These are phyloP conservation scores for Colletotrichum somersetense DNA, from an alignment of 2,329 filamentous ascomycete genomes.

Conservation along the genomic window DNA sequence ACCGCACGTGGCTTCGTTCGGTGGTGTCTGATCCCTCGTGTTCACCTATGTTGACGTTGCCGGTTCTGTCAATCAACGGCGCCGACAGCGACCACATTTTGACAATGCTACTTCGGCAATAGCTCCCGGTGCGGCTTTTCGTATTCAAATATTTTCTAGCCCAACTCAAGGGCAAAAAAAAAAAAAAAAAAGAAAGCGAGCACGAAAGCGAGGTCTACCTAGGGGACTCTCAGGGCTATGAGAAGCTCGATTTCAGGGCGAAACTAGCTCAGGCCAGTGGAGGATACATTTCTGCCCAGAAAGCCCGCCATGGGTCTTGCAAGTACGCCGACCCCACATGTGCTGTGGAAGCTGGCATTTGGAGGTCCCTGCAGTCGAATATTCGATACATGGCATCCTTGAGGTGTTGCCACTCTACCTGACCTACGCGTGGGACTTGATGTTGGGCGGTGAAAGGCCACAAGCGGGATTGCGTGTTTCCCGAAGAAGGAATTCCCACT, in stretches of 20 bases:
- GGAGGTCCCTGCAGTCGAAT: constrained; percentile 15
- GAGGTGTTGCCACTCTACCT: no score
- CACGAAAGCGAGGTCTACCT: no score
- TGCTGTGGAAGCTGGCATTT: constrained; percentile 22
- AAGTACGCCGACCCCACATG: constrained; percentile 13
- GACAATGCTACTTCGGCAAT: background rate
- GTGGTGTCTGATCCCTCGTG: background rate
- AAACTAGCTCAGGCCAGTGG: background rate
- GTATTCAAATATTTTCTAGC: background rate
- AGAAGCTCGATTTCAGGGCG: background rate
- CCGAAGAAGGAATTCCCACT: constrained; percentile 15
- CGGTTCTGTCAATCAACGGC: background rate
- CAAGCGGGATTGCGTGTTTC: background rate
- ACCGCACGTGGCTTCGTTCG: constrained; percentile 17
- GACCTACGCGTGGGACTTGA: no score
- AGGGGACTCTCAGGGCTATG: background rate
- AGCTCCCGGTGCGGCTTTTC: background rate
- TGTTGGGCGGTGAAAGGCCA: constrained; percentile 18
- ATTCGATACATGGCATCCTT: background rate
- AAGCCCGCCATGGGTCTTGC: background rate
- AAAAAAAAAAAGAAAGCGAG: no score
- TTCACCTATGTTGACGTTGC: background rate
- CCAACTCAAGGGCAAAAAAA: background rate
- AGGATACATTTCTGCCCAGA: background rate
- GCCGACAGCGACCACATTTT: background rate